These are phyloP conservation scores for Pilatotrama ljubarskyi DNA, from an alignment of 768 basidiomycete species.

Conservation along the genomic window DNA sequence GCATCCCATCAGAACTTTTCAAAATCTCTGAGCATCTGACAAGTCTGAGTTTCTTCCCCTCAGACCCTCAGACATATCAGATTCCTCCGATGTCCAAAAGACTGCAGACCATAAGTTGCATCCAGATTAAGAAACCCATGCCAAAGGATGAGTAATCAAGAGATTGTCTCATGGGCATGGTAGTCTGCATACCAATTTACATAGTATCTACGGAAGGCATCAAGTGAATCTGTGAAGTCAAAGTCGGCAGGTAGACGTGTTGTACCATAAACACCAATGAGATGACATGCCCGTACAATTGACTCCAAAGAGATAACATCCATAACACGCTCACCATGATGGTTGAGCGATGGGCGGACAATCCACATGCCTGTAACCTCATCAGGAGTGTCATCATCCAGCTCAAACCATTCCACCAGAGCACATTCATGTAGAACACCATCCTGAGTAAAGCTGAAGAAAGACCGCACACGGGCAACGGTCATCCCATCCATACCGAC, in stretches of 20 bases:
- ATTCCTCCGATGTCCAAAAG: not conserved
- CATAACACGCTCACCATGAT: not conserved
- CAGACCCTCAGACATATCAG: not conserved
- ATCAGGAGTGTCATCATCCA: not conserved
- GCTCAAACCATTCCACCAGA: not conserved
- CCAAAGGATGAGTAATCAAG: too few relatives aligned
- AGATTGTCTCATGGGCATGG: conserved; percentile 1
- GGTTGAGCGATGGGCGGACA: not conserved
- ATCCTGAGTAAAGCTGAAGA: not conserved
- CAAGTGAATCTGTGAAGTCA: not conserved
- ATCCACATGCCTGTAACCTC: not conserved
- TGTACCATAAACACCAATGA: not conserved
- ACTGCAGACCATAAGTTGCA: not conserved
- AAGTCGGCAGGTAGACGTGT: not conserved
- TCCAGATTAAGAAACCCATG: too few relatives aligned
- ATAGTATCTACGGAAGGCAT: conserved; percentile 3
- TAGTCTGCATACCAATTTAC: conserved; percentile 4
- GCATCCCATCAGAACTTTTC: not conserved
- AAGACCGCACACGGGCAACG: not conserved
- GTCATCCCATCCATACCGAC: not conserved
- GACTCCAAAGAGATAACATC: not conserved
- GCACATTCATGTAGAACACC: not conserved
- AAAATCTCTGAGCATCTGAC: not conserved
- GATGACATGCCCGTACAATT: not conserved
- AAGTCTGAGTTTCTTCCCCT: not conserved